Evolutionary conservation across 2,329 filamentous ascomycete genomes (phyloP).

Genomic region (Trichoderma sp.): DNA sequence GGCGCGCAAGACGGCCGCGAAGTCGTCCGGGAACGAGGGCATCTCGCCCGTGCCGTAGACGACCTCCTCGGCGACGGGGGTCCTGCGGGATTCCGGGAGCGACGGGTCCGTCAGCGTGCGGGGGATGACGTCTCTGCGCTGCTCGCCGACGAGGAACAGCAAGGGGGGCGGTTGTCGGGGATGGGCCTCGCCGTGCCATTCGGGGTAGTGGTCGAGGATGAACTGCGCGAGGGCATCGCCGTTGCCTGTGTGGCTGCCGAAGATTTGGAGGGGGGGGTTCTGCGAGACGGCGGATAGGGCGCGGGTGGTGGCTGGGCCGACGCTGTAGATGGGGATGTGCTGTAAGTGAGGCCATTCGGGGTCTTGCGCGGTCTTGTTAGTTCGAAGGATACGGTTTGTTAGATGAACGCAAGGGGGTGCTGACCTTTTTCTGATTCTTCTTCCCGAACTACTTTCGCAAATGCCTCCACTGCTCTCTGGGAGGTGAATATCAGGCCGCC

Average conservation of each 20-base stretch:
- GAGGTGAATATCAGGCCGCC: constrained; percentile 83
- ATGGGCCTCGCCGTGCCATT: constrained; percentile 43
- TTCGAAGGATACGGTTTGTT: neutral
- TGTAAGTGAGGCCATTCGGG: constrained; percentile 51
- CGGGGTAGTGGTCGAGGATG: constrained; percentile 74
- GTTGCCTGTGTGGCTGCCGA: constrained; percentile 79
- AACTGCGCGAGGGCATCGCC: constrained; percentile 74
- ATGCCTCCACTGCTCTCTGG: constrained; percentile 78
- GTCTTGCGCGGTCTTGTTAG: neutral
- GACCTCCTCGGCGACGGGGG: constrained; percentile 72
- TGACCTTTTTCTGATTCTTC: neutral
- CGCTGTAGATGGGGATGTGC: constrained; percentile 66
- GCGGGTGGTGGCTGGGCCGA: constrained; percentile 76
- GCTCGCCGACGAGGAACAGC: constrained; percentile 87
- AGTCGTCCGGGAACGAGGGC: constrained; percentile 70
- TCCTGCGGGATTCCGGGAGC: constrained; percentile 49
- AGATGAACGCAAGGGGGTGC: neutral
- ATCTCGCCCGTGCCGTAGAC: constrained; percentile 86
- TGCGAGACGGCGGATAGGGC: constrained; percentile 59
- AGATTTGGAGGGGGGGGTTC: constrained; percentile 56
- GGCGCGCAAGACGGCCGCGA: constrained; percentile 49
- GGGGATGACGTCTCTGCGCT: constrained; percentile 85
- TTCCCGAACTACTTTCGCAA: constrained; percentile 59
- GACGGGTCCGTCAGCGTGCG: constrained; percentile 63
- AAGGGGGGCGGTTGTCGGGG: constrained; percentile 54